Evolutionary conservation across 1,139 yeast species (phyloP), one percentile per base, ranked within the genome.

Genomic region (Taphrina sp.): DNA sequence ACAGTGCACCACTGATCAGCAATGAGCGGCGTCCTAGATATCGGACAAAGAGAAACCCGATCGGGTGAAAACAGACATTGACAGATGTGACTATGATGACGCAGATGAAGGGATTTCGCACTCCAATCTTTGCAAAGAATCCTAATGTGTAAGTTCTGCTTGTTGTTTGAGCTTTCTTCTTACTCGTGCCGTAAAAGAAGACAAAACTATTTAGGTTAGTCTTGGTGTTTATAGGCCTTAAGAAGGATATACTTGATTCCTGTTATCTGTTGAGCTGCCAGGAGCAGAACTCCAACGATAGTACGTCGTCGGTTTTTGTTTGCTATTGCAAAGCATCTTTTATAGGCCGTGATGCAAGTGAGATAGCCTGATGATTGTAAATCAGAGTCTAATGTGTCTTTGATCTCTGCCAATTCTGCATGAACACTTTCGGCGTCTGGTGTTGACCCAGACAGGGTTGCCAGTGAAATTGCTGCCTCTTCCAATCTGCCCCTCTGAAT

Each of bases 21-120:
- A 84, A 79, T 53, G 69, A 70, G 74, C 94, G 79, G 72, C 92
- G 79, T 63, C 92, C 92, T 62, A 80, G 75, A 63, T 72, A 76
- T 66, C 83, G 89, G 64, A 85, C 85, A 57, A 79, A 74, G 68
- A 72, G 83, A 73, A 64, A 70, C 5, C 71, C 68, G 16, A 79
- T 87, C 14, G 82, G 72, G 1, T 87, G 81, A 67, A 77, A 78
- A 19, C 72, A 75, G 62, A 81, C 81, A 69, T 81, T 81, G 59
- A 81, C 85, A 55, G 79, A 70, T 65, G 82, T 82, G 59, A 82
- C 78, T 59, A 81, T 74, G 61, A 82, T 74, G 28, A 81, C 77
- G 55, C 82, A 79, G 57, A 72, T 67, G 64, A 74, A 70, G 14
- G 47, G 37, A 29, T 43, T 43, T 31, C 16, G 17, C 12, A 89